Evolutionary conservation across 2,329 filamentous ascomycete species (phyloP).

Genomic region (Zalaria obscura): DNA sequence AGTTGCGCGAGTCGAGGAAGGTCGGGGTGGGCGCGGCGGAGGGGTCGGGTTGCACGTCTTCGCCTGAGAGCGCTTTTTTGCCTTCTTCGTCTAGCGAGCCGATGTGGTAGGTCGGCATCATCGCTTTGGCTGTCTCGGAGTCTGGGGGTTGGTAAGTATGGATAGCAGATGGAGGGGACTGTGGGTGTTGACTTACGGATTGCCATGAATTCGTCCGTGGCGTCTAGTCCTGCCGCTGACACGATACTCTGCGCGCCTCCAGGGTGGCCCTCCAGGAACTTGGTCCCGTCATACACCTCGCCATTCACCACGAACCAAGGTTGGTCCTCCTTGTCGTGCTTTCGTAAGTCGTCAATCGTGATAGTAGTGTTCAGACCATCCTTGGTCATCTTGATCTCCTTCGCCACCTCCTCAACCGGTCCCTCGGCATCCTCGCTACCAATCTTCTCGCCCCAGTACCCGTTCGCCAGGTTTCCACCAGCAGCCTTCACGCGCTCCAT

Average conservation of each 20-base stretch:
- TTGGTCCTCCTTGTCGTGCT: slow-evolving; percentile 47
- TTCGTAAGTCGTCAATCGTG: slow-evolving; percentile 54
- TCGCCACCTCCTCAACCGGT: slow-evolving; percentile 33
- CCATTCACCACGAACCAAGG: slow-evolving; percentile 86
- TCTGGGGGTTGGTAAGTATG: slow-evolving; percentile 37
- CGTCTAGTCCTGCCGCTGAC: slow-evolving; percentile 67
- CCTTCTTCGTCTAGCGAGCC: slow-evolving; percentile 56
- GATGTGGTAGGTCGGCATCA: slow-evolving; percentile 80
- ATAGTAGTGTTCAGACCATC: slow-evolving; percentile 49
- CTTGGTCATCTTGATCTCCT: slow-evolving; percentile 67
- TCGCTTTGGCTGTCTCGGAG: slow-evolving; percentile 78
- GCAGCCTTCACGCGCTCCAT: slow-evolving; percentile 81
- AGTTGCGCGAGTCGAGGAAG: slow-evolving; percentile 59
- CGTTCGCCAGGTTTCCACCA: slow-evolving; percentile 67
- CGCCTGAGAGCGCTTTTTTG: slow-evolving; percentile 35
- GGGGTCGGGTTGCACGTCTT: slow-evolving; percentile 26
- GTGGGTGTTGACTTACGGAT: slow-evolving; percentile 52
- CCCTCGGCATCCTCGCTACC: slow-evolving; percentile 33
- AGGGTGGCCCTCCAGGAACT: slow-evolving; percentile 68
- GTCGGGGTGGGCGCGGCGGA: slow-evolving; percentile 31
- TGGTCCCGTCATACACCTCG: slow-evolving; percentile 76
- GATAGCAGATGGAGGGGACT: not conserved
- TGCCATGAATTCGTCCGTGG: slow-evolving; percentile 77
- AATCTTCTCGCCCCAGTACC: slow-evolving; percentile 67
- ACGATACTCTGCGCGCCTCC: slow-evolving; percentile 77